Evolutionary conservation across 768 basidiomycete genomes (phyloP).

Genomic region (Podaxis carcinomalis): DNA sequence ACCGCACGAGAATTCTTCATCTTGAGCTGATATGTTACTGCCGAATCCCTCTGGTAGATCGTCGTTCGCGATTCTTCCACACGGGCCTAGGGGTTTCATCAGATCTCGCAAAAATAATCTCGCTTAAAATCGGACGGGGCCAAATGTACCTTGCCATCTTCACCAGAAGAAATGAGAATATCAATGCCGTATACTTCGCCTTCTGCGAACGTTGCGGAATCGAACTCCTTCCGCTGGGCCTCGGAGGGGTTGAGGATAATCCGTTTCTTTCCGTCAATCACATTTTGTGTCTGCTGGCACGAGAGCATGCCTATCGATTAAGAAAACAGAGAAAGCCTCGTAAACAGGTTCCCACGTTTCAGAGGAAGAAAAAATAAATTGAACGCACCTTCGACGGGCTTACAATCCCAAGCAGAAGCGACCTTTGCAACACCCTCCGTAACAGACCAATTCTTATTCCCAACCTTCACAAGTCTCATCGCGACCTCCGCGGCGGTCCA

Average conservation of each 20-base stretch:
- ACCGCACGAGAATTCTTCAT: conserved; percentile 97
- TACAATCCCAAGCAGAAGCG: conserved; percentile 73
- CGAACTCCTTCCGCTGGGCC: conserved; percentile 79
- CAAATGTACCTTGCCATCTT: conserved; percentile 80
- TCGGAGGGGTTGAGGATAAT: conserved; percentile 90
- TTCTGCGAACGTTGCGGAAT: conserved; percentile 82
- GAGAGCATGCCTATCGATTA: conserved; percentile 76
- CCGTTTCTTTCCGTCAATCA: conserved; percentile 95
- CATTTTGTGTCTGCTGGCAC: conserved; percentile 90
- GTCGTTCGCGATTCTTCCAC: conserved; percentile 87
- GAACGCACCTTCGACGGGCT: conserved; percentile 84
- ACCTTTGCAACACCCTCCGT: conserved; percentile 81
- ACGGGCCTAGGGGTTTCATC: conserved; percentile 57
- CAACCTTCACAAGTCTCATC: conserved; percentile 86
- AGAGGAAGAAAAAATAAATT: background rate
- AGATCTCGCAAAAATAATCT: background rate
- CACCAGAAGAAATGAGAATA: conserved; percentile 79
- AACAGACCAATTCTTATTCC: conserved; percentile 93
- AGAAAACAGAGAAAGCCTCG: conserved; percentile 8
- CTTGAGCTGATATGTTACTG: conserved; percentile 92
- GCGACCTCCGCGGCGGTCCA: conserved; percentile 91
- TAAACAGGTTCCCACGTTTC: background rate
- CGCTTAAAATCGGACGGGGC: background rate
- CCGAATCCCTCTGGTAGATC: conserved; percentile 85
- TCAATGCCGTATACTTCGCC: conserved; percentile 96